Evolutionary conservation across 2,329 filamentous ascomycete species (phyloP).

Genomic region (Zalaria obscura): DNA sequence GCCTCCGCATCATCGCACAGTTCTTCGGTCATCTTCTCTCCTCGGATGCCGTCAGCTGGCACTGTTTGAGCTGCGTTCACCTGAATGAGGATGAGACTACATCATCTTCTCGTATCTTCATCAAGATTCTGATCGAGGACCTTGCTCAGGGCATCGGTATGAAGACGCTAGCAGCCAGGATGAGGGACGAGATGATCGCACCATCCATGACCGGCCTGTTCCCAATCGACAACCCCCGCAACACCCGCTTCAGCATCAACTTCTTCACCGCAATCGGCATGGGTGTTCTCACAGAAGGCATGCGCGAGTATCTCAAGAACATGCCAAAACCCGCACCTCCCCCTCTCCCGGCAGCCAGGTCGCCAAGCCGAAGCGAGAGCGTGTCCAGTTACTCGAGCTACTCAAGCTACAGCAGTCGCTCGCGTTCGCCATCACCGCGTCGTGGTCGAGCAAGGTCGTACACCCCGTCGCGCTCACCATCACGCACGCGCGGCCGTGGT

Average conservation of each 20-base stretch:
- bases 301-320: slow-evolving; percentile 82
- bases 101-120: slow-evolving; percentile 89
- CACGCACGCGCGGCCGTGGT: slow-evolving; percentile 10
- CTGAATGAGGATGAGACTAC: slow-evolving; percentile 96
- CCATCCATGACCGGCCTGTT: slow-evolving; percentile 76
- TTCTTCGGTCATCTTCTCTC: slow-evolving; percentile 88
- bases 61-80: slow-evolving; percentile 70
- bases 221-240: slow-evolving; percentile 74
- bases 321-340: slow-evolving; percentile 73
- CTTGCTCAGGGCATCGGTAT: slow-evolving; percentile 77
- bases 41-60: slow-evolving; percentile 83
- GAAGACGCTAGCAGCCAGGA: slow-evolving; percentile 58
- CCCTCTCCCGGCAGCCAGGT: slow-evolving; percentile 39
- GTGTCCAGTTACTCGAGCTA: slow-evolving; percentile 73
- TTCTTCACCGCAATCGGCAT: slow-evolving; percentile 98
- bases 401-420: slow-evolving; percentile 45
- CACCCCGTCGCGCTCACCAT: slow-evolving; percentile 13
- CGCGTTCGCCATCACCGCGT: slow-evolving; percentile 8
- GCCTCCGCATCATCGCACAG: slow-evolving; percentile 83
- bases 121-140: slow-evolving; percentile 95
- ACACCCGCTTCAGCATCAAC: slow-evolving; percentile 95
- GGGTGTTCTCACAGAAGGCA: slow-evolving; percentile 85
- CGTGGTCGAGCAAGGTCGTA: neutral
- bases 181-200: slow-evolving; percentile 65
- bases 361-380: slow-evolving; percentile 47